These are phyloP conservation scores for Mortierella sp. DNA, from an alignment of 371 early-diverging fungal genomes.

Conservation along the genomic window DNA sequence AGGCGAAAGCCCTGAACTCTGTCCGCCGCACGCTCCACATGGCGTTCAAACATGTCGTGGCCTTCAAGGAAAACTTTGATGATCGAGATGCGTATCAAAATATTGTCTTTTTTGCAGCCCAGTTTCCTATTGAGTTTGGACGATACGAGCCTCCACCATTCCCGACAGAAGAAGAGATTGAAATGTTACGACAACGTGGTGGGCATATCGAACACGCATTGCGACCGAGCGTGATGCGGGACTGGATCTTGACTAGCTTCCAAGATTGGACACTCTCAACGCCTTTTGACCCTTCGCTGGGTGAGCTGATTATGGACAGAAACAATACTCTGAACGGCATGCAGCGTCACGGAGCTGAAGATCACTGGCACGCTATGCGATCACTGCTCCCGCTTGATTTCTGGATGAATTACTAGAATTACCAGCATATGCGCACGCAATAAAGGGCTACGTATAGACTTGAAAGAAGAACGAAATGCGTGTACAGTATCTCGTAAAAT, in stretches of 20 bases:
- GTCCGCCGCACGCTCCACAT: slow-evolving; percentile 64
- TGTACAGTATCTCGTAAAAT: no score
- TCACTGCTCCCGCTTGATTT: slow-evolving; percentile 68
- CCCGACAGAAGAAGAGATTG: slow-evolving; percentile 37
- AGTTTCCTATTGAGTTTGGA: slow-evolving; percentile 61
- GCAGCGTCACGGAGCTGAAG: slow-evolving; percentile 60
- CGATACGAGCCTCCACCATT: slow-evolving; percentile 35
- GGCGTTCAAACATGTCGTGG: slow-evolving; percentile 65
- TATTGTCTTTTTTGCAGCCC: slow-evolving; percentile 75
- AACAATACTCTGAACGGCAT: slow-evolving; percentile 64
- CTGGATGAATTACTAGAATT: slow-evolving; percentile 75
- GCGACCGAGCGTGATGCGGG: slow-evolving; percentile 50
- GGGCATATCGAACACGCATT: slow-evolving; percentile 36
- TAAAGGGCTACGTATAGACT: no score
- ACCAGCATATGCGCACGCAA: no score
- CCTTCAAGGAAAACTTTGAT: slow-evolving; percentile 63
- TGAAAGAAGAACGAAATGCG: background rate
- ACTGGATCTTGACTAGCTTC: slow-evolving; percentile 46
- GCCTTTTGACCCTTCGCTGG: slow-evolving; percentile 46
- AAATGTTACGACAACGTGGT: slow-evolving; percentile 19
- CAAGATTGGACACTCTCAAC: slow-evolving; percentile 50
- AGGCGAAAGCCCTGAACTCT: slow-evolving; percentile 59
- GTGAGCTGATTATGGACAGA: slow-evolving; percentile 52
- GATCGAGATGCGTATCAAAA: slow-evolving; percentile 40
- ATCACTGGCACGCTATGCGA: slow-evolving; percentile 80